Percentiles rank a stretch among this genome's conserved stretches.
Conservation (phyloP, 805 yeast species). For the Schwanniomyces pseudopolymorphus region DNA sequence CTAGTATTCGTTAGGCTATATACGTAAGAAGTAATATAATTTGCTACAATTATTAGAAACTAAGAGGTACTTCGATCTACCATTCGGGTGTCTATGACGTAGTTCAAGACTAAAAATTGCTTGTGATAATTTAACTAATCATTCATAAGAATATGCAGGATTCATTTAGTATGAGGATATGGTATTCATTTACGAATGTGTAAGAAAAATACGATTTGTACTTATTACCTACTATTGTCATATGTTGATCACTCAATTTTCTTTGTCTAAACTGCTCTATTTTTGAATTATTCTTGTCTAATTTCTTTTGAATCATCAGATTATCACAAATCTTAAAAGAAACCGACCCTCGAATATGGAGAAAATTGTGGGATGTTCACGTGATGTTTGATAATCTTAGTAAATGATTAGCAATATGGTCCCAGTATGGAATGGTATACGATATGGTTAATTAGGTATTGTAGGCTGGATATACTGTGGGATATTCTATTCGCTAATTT, state of each 20-base stretch:
- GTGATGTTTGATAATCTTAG: background rate
- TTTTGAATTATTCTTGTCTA: too few relatives aligned
- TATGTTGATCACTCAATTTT: too few relatives aligned
- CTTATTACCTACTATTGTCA: too few relatives aligned
- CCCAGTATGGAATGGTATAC: background rate
- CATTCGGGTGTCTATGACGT: background rate
- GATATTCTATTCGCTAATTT: too few relatives aligned
- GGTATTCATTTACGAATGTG: too few relatives aligned
- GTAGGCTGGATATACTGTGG: too few relatives aligned
- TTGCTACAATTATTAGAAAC: background rate
- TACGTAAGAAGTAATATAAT: background rate
- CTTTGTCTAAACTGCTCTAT: too few relatives aligned
- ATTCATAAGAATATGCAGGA: too few relatives aligned
- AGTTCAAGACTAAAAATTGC: background rate
- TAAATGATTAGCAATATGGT: background rate
- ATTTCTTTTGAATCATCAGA: background rate
- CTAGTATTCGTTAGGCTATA: background rate
- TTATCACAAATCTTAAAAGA: background rate
- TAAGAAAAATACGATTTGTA: too few relatives aligned
- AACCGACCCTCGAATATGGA: background rate
- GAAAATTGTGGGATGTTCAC: background rate
- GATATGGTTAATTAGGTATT: too few relatives aligned
- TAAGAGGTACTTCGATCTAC: background rate
- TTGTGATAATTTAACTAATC: background rate
- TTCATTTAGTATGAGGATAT: too few relatives aligned